Evolutionary conservation across 2,329 filamentous ascomycete genomes (phyloP), one percentile per base, ranked within the genome.

Genomic region (Westerdykella aurantiaca): DNA sequence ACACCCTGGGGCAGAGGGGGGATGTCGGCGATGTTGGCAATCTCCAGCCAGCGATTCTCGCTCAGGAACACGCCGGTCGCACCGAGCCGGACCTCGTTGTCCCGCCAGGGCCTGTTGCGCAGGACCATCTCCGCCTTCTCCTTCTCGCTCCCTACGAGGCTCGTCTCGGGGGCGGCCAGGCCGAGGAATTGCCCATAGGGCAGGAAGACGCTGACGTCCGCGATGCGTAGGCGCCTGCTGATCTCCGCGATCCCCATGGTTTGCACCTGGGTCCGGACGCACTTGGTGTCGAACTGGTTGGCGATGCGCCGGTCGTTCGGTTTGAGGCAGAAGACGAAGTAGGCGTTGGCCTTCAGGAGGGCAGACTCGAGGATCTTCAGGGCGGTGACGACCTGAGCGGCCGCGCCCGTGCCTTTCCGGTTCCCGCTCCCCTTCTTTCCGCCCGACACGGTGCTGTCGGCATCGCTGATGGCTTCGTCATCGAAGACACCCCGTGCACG

Each of bases 211-310:
- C 87, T 95, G 72, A 96, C 97, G 66, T 98, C 93, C 0, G 91
- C 91, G 43, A 91, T 91, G 39, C 90, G 82, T 33, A 98, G 76
- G 16, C 93, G 80, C 63, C 96, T 90, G 63, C 90, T 95, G 66
- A 98, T 96, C 64, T 98, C 93, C 1, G 90, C 90, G 58, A 98
- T 95, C 25, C 93, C 93, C 55, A 97, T 88, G 0, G 89, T 95
- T 63, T 97, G 91, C 1, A 98, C 80, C 64, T 98, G 93, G 10
- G 86, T 87, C 4, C 93, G 83, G 17, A 98, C 93, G 64, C 93
- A 98, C 69, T 97, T 97, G 78, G 89, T 96, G 68, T 98, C 93
- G 57, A 97, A 98, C 61, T 98, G 93, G 56, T 98, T 98, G 49
- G 93, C 91, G 53, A 98, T 98, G 39, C 93, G 83, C 42, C 93